Base-by-base conservation (phyloP, 768 basidiomycete species). In the Boletus tomentosulus region DNA sequence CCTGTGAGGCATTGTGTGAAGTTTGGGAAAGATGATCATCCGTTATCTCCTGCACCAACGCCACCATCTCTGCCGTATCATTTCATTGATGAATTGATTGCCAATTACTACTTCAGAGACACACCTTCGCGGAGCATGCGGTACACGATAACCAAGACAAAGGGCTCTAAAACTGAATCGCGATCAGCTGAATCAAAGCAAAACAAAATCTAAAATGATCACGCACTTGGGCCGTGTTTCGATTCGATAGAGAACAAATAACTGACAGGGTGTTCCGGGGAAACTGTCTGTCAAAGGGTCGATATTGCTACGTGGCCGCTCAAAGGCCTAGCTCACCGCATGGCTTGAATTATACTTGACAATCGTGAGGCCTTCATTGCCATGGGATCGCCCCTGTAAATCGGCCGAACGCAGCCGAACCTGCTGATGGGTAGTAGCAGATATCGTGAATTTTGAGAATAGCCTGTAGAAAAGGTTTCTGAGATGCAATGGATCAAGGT, bases 381-480 rank as follows among this genome's bases (percentile, higher is more conserved):
- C 77, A 25, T 66, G 72, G 11, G 72, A 63, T 30, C 77, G 77
- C 6, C 71, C 67, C 56, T 79, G 76, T 22, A 93, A 71, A 15
- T 73, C 73, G 0, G 83, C 85, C 8, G 80, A 80, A 24, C 75
- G 76, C 48, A 96, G 80, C 35, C 91, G 86, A n/a, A 97, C 78
- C 59, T 85, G 80, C 59, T 92, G 87, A 56, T 83, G 78, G 22
- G 83, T 85, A 43, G 87, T 86, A 0, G 91, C 83, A 3, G 92
- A 92, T 46, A 97, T 80, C 0, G 90, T 92, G 65, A 96, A 98
- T 65, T 87, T 89, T 4, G 92, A 95, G 60, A 98, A 84, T 4
- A 98, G 72, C 57, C 96, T 98, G 56, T 19, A 55, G 53, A 61
- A 39, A 39, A 22, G 15, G 43, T 57, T 30, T 46, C 34, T 46